Evolutionary conservation across 176 grass and related monocot genomes (phyloP).

Genomic region (Panicum miliaceum): DNA sequence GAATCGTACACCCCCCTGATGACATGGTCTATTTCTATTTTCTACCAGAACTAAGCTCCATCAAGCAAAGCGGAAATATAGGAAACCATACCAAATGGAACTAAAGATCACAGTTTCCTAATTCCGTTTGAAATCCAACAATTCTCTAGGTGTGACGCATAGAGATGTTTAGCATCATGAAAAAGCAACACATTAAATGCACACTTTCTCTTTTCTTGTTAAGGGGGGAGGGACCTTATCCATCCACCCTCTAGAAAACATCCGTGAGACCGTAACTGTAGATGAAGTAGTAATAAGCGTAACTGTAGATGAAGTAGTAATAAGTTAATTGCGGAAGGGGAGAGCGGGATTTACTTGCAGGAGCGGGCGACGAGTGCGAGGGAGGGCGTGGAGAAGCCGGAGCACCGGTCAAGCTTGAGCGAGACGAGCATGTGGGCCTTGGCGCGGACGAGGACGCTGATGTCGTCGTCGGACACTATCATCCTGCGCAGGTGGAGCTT

Average conservation of each 20-base stretch:
- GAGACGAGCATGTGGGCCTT: constrained; percentile 69
- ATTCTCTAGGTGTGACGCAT: neutral
- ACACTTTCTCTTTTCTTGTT: neutral
- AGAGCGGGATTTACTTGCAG: constrained; percentile 62
- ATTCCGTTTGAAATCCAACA: constrained; percentile 23
- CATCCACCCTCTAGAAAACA: neutral
- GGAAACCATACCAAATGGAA: neutral
- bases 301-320: neutral
- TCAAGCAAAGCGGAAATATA: constrained; percentile 20
- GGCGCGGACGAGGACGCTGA: constrained; percentile 62
- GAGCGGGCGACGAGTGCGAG: constrained; percentile 61
- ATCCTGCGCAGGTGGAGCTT: constrained; percentile 88
- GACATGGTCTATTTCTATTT: neutral
- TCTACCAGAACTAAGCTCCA: neutral
- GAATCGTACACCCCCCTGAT: neutral
- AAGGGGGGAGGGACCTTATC: neutral
- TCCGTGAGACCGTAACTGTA: neutral
- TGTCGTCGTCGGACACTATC: constrained; percentile 68
- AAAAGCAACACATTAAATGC: constrained; percentile 19
- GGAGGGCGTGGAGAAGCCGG: constrained; percentile 86
- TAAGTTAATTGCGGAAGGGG: neutral
- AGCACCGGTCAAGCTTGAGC: constrained; percentile 93
- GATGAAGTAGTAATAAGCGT: neutral
- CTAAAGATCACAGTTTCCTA: neutral
- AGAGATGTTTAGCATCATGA: neutral